Evolutionary conservation across 2,329 filamentous ascomycete species (phyloP), one percentile per base, ranked within the genome.

Genomic region (Epichloe gansuensis): DNA sequence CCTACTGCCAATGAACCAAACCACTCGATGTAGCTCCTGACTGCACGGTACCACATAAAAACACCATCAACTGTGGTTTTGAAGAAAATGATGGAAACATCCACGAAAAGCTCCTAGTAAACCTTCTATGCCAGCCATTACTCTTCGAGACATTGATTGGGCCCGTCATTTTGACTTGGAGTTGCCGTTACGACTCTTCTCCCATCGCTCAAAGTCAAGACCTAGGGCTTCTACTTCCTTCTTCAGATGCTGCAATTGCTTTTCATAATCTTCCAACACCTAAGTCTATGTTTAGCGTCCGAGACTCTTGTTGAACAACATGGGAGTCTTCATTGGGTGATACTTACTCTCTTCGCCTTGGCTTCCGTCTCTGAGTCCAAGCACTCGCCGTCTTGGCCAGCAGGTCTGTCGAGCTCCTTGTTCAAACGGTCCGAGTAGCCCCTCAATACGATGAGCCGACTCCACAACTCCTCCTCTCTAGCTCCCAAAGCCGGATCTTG

Each of bases 391-490:
- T 78, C 75, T 51, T 75, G 71, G 28, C 74, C 70, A 2, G 81
- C 79, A 52, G 83, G 73, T 69, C 82, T 83, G 64, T 85, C 86
- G 54, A 88, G 76, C 71, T 93, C 87, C 60, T 80, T 81, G 62
- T 85, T 84, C 59, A 94, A 68, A 61, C 82, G 78, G 58, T 84
- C 80, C 23, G 86, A 84, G 58, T 88, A 81, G 56, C 86, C 85
- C 57, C 86, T 75, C 47, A 93, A 72, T 39, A 85, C 79, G 48
- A 90, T 84, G 70, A 93, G 79, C 46, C 88, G 75, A 58, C 87
- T 89, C 88, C 88, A 93, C 45, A 93, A 81, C 72, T 93, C 88
- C 67, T 93, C 88, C 63, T 88, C 84, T 58, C 86, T 75, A 3
- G 86, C 87, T 39, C 80, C 79, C 52, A 91, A 75, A 7, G 83